These are phyloP conservation scores for Xylaria sp. DNA, from an alignment of 2,329 filamentous ascomycete species.

Conservation along the genomic window DNA sequence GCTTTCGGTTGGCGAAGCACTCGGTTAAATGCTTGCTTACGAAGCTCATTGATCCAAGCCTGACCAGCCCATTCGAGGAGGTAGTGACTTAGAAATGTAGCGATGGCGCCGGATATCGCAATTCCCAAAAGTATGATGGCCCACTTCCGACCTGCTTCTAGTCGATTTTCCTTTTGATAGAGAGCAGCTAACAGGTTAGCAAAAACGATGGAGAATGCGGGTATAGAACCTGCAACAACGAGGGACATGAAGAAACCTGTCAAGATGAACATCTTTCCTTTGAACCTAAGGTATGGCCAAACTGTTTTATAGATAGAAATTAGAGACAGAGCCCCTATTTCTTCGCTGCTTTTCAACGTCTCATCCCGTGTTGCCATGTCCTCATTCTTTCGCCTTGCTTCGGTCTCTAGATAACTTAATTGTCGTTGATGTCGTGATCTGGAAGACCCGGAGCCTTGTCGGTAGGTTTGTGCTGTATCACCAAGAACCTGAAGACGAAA, in stretches of 20 bases:
- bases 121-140: slow-evolving; percentile 75
- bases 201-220: slow-evolving; percentile 80
- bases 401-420: background rate
- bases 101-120: slow-evolving; percentile 71
- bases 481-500: slow-evolving; percentile 40
- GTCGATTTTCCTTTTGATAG: slow-evolving; percentile 63
- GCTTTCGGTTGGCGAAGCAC: slow-evolving; percentile 79
- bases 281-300: slow-evolving; percentile 69
- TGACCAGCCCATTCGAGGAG: slow-evolving; percentile 78
- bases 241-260: slow-evolving; percentile 70
- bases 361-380: background rate
- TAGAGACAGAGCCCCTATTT: slow-evolving; percentile 51
- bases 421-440: slow-evolving; percentile 4
- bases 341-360: background rate
- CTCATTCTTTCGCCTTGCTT: background rate
- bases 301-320: slow-evolving; percentile 72
- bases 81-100: slow-evolving; percentile 74
- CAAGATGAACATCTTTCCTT: slow-evolving; percentile 65
- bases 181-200: slow-evolving; percentile 77
- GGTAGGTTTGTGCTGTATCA: slow-evolving; percentile 34
- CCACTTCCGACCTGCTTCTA: slow-evolving; percentile 68
- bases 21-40: slow-evolving; percentile 72
- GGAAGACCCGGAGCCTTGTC: slow-evolving; percentile 25
- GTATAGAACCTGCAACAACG: slow-evolving; percentile 73
- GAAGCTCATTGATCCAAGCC: slow-evolving; percentile 78